phyloP scores from a whole-genome alignment of 2,329 filamentous ascomycete genomes.

The Diaporthe citriasiana region DNA sequence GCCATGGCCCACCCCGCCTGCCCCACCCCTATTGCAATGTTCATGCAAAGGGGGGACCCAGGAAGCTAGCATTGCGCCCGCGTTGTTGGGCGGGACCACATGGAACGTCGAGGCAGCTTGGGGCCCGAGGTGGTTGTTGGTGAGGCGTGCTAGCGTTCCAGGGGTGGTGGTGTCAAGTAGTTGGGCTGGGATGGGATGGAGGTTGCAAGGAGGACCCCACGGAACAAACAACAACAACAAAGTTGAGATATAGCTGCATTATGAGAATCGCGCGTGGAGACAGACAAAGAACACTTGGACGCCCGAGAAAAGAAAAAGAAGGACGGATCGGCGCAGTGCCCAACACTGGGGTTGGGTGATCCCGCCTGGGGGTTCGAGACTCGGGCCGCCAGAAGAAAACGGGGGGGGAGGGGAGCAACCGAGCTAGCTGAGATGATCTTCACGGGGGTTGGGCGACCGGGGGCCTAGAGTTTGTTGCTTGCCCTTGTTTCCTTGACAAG shows the following conservation, averaged over 20 bases:
- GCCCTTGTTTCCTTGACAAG: background rate
- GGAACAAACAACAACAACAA: background rate
- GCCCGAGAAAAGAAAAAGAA: background rate
- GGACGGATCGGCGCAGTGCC: slow-evolving; percentile 17
- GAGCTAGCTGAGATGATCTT: slow-evolving; percentile 32
- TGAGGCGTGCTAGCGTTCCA: slow-evolving; percentile 30
- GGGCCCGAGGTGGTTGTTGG: slow-evolving; percentile 26
- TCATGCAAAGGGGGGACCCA: slow-evolving; percentile 13
- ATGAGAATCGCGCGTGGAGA: background rate
- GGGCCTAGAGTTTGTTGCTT: slow-evolving; percentile 6
- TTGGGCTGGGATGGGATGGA: slow-evolving; percentile 12
- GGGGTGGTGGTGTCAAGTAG: background rate
- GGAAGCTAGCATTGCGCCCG: slow-evolving; percentile 25
- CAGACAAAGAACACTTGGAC: background rate
- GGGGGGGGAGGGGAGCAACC: background rate
- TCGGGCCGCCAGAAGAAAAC: slow-evolving; percentile 5
- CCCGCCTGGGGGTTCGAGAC: slow-evolving; percentile 18
- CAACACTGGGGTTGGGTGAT: slow-evolving; percentile 33
- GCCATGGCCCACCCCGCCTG: slow-evolving; percentile 11
- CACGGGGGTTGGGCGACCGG: slow-evolving; percentile 21
- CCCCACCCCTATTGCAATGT: slow-evolving; percentile 25
- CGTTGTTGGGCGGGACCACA: slow-evolving; percentile 13
- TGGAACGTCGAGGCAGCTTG: slow-evolving; percentile 16
- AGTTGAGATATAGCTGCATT: background rate
- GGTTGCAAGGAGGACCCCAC: background rate